Evolutionary conservation across 2,329 filamentous ascomycete species (phyloP).

Genomic region (Paracoccidioides brasiliensis): DNA sequence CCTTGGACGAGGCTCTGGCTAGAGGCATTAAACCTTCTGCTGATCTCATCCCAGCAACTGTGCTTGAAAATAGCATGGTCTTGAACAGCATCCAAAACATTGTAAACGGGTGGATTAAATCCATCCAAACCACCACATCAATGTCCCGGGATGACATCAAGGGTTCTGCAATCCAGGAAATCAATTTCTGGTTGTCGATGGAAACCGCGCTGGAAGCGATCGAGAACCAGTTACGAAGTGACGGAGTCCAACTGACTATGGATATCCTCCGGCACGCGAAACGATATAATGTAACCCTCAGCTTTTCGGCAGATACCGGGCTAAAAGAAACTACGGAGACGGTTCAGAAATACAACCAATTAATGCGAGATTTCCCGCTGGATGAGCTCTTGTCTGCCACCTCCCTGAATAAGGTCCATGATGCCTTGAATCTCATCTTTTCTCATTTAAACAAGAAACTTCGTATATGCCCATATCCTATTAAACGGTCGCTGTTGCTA

Average conservation of each 20-base stretch:
- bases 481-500: constrained; percentile 78
- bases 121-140: constrained; percentile 91
- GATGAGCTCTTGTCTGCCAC: constrained; percentile 90
- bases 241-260: constrained; percentile 80
- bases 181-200: constrained; percentile 98
- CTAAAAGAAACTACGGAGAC: constrained; percentile 91
- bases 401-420: constrained; percentile 73
- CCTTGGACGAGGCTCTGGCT: constrained; percentile 62
- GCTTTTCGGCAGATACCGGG: constrained; percentile 90
- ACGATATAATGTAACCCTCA: constrained; percentile 93
- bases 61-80: constrained; percentile 81
- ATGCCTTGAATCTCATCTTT: constrained; percentile 83
- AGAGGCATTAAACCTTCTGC: constrained; percentile 57
- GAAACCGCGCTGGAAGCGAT: constrained; percentile 86
- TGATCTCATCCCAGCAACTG: constrained; percentile 59
- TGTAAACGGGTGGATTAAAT: constrained; percentile 97
- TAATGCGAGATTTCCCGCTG: constrained; percentile 95
- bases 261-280: constrained; percentile 95
- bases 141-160: constrained; percentile 71
- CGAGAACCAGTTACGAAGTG: constrained; percentile 72
- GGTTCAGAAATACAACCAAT: constrained; percentile 96
- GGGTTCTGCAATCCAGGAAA: constrained; percentile 84
- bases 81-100: constrained; percentile 87
- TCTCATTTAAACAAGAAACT: constrained; percentile 94
- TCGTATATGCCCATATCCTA: constrained; percentile 89